phyloP scores from a whole-genome alignment of 2,329 filamentous ascomycete species.

The Falciphora oryzae region DNA sequence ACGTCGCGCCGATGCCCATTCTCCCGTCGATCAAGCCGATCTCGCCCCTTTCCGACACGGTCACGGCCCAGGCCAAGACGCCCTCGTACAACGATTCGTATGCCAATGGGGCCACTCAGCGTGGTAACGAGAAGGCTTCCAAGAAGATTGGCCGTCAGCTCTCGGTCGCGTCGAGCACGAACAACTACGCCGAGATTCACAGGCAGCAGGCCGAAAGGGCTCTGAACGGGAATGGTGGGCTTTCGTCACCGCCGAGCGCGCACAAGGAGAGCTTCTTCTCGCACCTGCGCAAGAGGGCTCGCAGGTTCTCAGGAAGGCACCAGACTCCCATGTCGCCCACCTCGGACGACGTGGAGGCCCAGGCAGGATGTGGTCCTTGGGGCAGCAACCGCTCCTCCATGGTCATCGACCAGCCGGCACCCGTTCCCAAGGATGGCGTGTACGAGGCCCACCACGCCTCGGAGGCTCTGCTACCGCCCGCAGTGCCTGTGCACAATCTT shows the following conservation, averaged over 20 bases:
- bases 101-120: conserved; percentile 31
- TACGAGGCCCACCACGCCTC: conserved; percentile 35
- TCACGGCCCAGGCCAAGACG: conserved; percentile 75
- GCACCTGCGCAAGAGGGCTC: conserved; percentile 86
- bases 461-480: conserved; percentile 34
- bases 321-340: conserved; percentile 73
- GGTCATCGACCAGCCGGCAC: conserved; percentile 56
- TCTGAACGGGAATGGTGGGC: conserved; percentile 72
- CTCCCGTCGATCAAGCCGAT: conserved; percentile 91
- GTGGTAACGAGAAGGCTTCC: conserved; percentile 57
- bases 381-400: conserved; percentile 80
- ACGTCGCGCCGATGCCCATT: conserved; percentile 88
- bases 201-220: conserved; percentile 87
- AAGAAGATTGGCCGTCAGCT: conserved; percentile 96
- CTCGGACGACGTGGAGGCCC: conserved; percentile 86
- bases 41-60: conserved; percentile 90
- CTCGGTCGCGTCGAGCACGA: conserved; percentile 85
- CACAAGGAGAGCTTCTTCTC: conserved; percentile 98
- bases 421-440: conserved; percentile 47
- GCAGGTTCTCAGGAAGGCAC: conserved; percentile 86
- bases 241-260: conserved; percentile 69
- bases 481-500: conserved; percentile 49
- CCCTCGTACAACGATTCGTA: conserved; percentile 47
- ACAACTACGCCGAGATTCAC: conserved; percentile 86
- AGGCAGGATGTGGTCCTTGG: conserved; percentile 87